Evolutionary conservation across 768 basidiomycete genomes (phyloP), one percentile per base, ranked within the genome.

Genomic region (Galerina marginata): DNA sequence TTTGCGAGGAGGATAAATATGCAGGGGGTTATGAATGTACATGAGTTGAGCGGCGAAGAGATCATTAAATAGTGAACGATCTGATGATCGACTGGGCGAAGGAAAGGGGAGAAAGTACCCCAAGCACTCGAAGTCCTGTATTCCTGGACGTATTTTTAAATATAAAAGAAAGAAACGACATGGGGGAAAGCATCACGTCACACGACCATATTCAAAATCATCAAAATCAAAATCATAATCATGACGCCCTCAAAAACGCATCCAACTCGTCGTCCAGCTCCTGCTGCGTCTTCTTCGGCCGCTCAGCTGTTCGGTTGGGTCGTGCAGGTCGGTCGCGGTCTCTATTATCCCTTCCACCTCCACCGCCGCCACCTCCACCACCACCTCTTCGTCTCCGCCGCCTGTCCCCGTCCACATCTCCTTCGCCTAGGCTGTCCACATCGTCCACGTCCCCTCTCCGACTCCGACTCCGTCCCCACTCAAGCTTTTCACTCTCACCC

Each of bases 211-310:
- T 33, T 33, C 29, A 33, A 33, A 33, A 33, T 33, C 29, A 44
- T 36, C 25, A 45, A 10, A 44, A 54, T 44, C 38, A 23, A 33
- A 33, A 56, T 56, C 42, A 56, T 39, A 37, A 4, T 47, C 46
- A 49, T 49, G 60, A 54, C 16, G 40, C 50, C 26, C 84, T 86
- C 63, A 91, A 71, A 73, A 93, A 93, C 14, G 89, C 88, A 36
- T 94, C 92, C 48, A 94, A 77, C 68, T 95, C 92, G 50, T 88
- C 91, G 63, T 95, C 92, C 39, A 95, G 77, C 65, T 94, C 91
- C 73, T 90, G 84, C 69, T 87, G 87, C 0, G 85, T 90, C 72
- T 86, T 86, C 59, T 71, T 80, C 23, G 80, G 78, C 45, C 82
- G 76, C 40, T 76, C 72, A 57, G 70, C 65, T 70, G 63, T 71